phyloP scores from a whole-genome alignment of 2,329 filamentous ascomycete genomes.

The Apiospora pterosperma region DNA sequence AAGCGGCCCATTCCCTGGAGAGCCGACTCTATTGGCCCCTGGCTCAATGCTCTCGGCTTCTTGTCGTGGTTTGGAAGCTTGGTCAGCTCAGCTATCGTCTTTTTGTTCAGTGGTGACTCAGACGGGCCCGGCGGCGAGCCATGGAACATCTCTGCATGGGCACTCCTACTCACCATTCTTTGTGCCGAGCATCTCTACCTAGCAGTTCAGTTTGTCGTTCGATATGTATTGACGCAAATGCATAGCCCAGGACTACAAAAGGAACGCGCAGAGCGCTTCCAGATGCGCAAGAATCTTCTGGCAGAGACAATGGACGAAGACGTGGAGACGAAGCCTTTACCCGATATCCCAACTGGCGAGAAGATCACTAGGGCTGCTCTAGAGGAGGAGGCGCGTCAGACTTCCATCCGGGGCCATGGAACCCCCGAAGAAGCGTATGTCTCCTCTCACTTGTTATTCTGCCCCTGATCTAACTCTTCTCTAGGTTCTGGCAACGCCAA shows the following conservation, averaged over 20 bases:
- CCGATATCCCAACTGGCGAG: slow-evolving; percentile 49
- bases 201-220: slow-evolving; percentile 68
- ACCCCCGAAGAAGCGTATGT: slow-evolving; percentile 50
- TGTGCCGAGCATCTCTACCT: slow-evolving; percentile 89
- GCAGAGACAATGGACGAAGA: slow-evolving; percentile 66
- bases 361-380: slow-evolving; percentile 63
- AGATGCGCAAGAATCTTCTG: slow-evolving; percentile 75
- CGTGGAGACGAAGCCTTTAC: slow-evolving; percentile 44
- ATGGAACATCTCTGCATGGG: slow-evolving; percentile 73
- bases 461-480: neutral
- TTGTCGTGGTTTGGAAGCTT: slow-evolving; percentile 92
- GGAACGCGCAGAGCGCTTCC: slow-evolving; percentile 76
- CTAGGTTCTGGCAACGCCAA: slow-evolving; percentile 61
- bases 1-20: slow-evolving; percentile 87
- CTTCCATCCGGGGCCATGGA: slow-evolving; percentile 46
- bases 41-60: slow-evolving; percentile 81
- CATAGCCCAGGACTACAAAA: slow-evolving; percentile 85
- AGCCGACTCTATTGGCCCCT: slow-evolving; percentile 91
- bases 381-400: slow-evolving; percentile 58
- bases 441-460: neutral
- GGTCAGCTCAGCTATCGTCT: slow-evolving; percentile 83
- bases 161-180: slow-evolving; percentile 75
- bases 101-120: slow-evolving; percentile 74
- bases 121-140: slow-evolving; percentile 64
- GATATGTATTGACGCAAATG: slow-evolving; percentile 70